Evolutionary conservation across 2,329 filamentous ascomycete genomes (phyloP).

Genomic region (Talaromyces marneffei): DNA sequence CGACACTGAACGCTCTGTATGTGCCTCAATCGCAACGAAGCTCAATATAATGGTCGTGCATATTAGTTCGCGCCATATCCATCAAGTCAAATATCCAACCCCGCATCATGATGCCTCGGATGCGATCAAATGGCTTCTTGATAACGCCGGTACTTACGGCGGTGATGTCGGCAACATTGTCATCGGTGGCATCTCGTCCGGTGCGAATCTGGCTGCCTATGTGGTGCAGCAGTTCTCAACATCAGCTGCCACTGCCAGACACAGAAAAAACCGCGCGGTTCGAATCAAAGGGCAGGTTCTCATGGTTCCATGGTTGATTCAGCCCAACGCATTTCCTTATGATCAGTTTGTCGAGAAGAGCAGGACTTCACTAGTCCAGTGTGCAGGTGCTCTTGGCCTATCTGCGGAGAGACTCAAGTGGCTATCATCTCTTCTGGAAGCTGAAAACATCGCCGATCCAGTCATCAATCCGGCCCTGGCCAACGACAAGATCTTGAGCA

Average conservation of each 20-base stretch:
- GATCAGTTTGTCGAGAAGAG: background rate
- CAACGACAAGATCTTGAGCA: background rate
- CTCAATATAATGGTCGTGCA: background rate
- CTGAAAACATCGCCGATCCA: background rate
- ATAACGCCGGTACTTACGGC: background rate
- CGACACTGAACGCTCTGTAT: slow-evolving; percentile 1
- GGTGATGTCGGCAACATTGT: background rate
- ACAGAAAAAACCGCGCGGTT: background rate
- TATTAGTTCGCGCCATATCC: background rate
- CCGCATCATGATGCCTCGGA: background rate
- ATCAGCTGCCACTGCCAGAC: background rate
- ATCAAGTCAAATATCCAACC: slow-evolving; percentile 1
- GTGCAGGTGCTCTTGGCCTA: background rate
- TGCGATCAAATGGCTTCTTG: background rate
- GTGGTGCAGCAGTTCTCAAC: background rate
- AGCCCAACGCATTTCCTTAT: slow-evolving; percentile 2
- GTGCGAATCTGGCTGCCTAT: slow-evolving; percentile 2
- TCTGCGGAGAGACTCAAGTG: background rate
- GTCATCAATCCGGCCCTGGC: background rate
- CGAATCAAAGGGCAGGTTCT: slow-evolving; percentile 1
- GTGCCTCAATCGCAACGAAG: background rate
- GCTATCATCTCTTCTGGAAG: background rate
- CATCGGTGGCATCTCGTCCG: slow-evolving; percentile 1
- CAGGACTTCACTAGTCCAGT: background rate
- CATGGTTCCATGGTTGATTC: slow-evolving; percentile 1